Base-by-base conservation (phyloP, 1,284 basidiomycete species). In the Apiotrichum montevideense region DNA sequence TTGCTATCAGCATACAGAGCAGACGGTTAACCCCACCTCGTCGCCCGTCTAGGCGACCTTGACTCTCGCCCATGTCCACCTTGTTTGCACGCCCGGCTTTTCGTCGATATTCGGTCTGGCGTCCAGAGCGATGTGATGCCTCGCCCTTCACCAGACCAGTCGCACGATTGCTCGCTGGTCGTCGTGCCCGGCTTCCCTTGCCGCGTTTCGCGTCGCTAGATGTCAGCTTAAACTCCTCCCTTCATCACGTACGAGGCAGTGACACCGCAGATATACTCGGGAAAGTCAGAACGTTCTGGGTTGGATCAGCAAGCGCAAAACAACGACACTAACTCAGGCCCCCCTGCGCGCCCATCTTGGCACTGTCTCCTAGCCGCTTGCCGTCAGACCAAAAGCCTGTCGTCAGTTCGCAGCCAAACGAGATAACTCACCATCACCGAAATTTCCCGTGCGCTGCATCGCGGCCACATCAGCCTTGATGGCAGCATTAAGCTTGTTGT, bases 381-480 rank as follows among this genome's bases (percentile, higher is more conserved):
- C 73, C 73, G 56, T 75, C 69, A 0, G 73, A 75, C 69, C 69
- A 75, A 55, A 75, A 73, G 0, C 73, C 72, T 74, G 35, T 15
- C 4, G 39, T 56, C 9, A 57, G 48, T 44, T n/a, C n/a, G n/a
- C n/a, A n/a, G n/a, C n/a, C n/a, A n/a, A n/a, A n/a, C n/a, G n/a
- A n/a, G n/a, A n/a, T 10, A n/a, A 4, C 68, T 52, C 8, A 71
- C 75, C 75, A 52, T 77, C 75, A 5, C 75, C 75, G 50, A 64
- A 76, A 52, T 77, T 66, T 4, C 75, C 74, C 44, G 63, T 55
- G 1, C 62, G 61, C 48, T 73, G 74, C 63, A 75, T 63, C 15
- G 59, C 51, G 10, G 55, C 52, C 0, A 75, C 74, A 45, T 76
- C 74, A 2, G 58, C 59, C 56, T 71, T 72, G 63, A 77, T 73